phyloP scores from a whole-genome alignment of 352 stramenopile genomes.

The Phytophthora citrophthora region DNA sequence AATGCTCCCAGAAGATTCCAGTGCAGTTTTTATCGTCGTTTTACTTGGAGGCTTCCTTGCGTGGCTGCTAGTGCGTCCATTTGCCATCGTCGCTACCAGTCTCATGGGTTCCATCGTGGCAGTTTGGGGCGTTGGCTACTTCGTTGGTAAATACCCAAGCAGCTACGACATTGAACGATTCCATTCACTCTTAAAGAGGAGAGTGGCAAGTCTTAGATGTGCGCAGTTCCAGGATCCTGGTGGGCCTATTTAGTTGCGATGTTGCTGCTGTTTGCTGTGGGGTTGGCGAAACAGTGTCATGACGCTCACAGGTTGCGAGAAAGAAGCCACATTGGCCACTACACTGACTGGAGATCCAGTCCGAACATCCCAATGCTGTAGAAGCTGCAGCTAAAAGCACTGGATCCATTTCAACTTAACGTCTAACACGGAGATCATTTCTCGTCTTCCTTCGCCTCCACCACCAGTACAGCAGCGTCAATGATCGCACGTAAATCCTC shows the following conservation, averaged over 20 bases:
- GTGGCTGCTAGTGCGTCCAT: conserved; percentile 58
- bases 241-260: conserved; percentile 69
- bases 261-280: conserved; percentile 51
- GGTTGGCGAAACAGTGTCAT: conserved; percentile 38
- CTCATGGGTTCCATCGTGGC: conserved; percentile 60
- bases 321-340: conserved; percentile 27
- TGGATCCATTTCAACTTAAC: conserved; percentile 18
- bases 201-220: conserved; percentile 32
- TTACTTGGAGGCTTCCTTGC: conserved; percentile 51
- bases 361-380: conserved; percentile 14
- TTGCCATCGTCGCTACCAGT: conserved; percentile 65
- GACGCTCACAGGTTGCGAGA: conserved; percentile 24
- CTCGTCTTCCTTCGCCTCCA: conserved; percentile 23
- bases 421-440: conserved; percentile 22
- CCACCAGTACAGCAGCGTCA: conserved; percentile 47
- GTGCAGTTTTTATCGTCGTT: conserved; percentile 41
- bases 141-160: conserved; percentile 73
- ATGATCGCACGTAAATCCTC: conserved; percentile 68
- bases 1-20: conserved; percentile 37
- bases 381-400: conserved; percentile 8
- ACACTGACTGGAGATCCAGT: conserved; percentile 29
- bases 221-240: conserved; percentile 59
- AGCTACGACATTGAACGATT: conserved; percentile 59
- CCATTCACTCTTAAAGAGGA: conserved; percentile 19
- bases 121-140: conserved; percentile 75